phyloP scores from a whole-genome alignment of 306 rosid genomes.

The Cercis canadensis region DNA sequence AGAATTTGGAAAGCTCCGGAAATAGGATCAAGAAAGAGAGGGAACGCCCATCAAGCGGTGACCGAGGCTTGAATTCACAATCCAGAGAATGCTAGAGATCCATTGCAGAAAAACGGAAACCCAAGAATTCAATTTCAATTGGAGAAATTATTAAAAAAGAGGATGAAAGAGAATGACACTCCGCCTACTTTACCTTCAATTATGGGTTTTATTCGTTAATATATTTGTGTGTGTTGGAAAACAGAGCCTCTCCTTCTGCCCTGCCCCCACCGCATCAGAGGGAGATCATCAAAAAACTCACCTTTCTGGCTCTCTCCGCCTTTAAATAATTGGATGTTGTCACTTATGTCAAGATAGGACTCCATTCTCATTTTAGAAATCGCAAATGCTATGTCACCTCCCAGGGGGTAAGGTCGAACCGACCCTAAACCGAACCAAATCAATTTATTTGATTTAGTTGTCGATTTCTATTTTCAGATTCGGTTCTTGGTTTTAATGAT shows the following conservation, averaged over 20 bases:
- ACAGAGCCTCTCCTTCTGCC: conserved; percentile 23
- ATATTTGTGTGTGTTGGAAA: conserved; percentile 19
- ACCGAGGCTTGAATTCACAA: conserved; percentile 46
- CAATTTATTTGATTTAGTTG: too few relatives aligned
- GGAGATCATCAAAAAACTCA: conserved; percentile 29
- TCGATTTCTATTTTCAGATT: too few relatives aligned
- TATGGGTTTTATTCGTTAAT: conserved; percentile 38
- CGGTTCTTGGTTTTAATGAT: too few relatives aligned
- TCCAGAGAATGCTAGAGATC: conserved; percentile 50
- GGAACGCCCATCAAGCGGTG: conserved; percentile 44
- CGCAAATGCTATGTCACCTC: too few relatives aligned
- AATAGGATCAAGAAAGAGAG: conserved; percentile 45
- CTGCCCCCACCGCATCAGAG: conserved; percentile 33
- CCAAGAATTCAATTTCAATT: conserved; percentile 37
- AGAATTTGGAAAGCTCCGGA: conserved; percentile 43
- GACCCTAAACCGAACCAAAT: too few relatives aligned
- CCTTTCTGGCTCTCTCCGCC: conserved; percentile 3
- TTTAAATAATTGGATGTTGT: conserved; percentile 28
- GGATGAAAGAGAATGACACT: conserved; percentile 19
- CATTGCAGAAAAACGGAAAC: conserved; percentile 40
- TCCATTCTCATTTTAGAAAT: too few relatives aligned
- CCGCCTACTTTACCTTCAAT: conserved; percentile 51
- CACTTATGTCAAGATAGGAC: background rate
- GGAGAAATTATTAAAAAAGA: conserved; percentile 1
- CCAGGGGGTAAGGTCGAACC: too few relatives aligned